A percentile compares a stretch with the other conserved stretches of the same genome.
These are phyloP conservation scores for Bruguiera sexangula DNA, from an alignment of 345 rosid species.

Conservation along the genomic window DNA sequence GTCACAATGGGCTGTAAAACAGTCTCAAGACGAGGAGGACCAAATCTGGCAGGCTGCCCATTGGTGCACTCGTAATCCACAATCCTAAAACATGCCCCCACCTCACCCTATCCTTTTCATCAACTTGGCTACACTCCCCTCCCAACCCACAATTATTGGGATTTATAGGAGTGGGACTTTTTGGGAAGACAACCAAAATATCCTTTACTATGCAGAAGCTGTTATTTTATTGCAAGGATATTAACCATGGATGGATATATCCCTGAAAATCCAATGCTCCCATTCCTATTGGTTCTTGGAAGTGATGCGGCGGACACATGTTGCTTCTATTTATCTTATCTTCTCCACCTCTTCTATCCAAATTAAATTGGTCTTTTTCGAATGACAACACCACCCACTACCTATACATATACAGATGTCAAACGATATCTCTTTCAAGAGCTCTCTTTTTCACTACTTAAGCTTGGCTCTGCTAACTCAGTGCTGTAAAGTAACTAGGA, in stretches of 20 bases:
- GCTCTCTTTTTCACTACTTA: neutral
- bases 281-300: slow-evolving; percentile 49
- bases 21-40: too few species aligned
- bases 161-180: slow-evolving; percentile 10
- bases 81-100: neutral
- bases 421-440: slow-evolving; percentile 21
- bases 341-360: slow-evolving; percentile 27
- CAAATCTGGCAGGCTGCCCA: too few species aligned
- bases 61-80: slow-evolving; percentile 2
- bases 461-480: too few species aligned
- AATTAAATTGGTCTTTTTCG: neutral
- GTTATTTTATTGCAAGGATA: neutral
- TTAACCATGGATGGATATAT: slow-evolving; percentile 5
- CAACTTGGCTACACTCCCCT: neutral
- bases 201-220: slow-evolving; percentile 12
- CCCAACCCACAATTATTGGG: slow-evolving; percentile 28
- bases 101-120: slow-evolving; percentile 25
- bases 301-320: slow-evolving; percentile 46
- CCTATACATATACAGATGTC: slow-evolving; percentile 24
- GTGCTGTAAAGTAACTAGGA: neutral
- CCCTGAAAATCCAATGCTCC: slow-evolving; percentile 51
- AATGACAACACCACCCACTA: slow-evolving; percentile 3
- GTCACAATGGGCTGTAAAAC: too few species aligned
- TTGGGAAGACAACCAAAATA: slow-evolving; percentile 28
- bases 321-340: slow-evolving; percentile 54